A percentile compares a stretch with the other conserved stretches of the same genome.
These are phyloP conservation scores for Pelagophyceae sp. DNA, from an alignment of 352 stramenopile genomes.

Conservation along the genomic window DNA sequence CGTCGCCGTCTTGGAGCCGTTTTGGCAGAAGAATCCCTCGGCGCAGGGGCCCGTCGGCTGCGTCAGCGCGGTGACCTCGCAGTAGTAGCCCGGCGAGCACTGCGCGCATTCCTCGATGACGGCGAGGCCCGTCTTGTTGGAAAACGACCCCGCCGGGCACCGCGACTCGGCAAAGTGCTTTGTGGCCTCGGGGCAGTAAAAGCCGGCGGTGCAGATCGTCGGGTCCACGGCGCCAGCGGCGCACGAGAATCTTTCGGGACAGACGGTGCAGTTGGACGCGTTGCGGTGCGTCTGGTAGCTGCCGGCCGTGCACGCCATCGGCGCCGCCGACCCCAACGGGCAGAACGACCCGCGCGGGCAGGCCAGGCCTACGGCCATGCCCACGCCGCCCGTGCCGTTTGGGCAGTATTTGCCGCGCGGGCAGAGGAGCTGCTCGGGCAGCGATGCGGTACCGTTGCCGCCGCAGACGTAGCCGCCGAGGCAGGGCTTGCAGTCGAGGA, in stretches of 20 bases:
- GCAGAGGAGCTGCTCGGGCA: slow-evolving; percentile 46
- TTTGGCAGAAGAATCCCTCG: slow-evolving; percentile 67
- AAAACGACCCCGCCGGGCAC: slow-evolving; percentile 50
- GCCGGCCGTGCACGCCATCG: slow-evolving; percentile 49
- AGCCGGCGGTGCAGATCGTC: slow-evolving; percentile 58
- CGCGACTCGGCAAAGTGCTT: slow-evolving; percentile 45
- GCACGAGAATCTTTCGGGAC: slow-evolving; percentile 45
- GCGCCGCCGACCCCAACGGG: slow-evolving; percentile 45
- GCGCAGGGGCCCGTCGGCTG: slow-evolving; percentile 61
- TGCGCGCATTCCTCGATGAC: not conserved
- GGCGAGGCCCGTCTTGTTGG: slow-evolving; percentile 8
- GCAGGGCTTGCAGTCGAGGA: slow-evolving; percentile 31
- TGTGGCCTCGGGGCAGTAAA: slow-evolving; percentile 68
- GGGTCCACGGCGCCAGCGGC: slow-evolving; percentile 31
- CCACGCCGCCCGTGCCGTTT: slow-evolving; percentile 28
- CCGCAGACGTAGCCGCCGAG: slow-evolving; percentile 18
- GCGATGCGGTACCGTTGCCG: not conserved
- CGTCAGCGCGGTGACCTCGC: slow-evolving; percentile 32
- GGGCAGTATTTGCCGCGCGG: slow-evolving; percentile 64
- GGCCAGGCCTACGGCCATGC: slow-evolving; percentile 35
- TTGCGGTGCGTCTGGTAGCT: slow-evolving; percentile 35
- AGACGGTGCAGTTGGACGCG: slow-evolving; percentile 52
- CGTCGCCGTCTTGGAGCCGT: not conserved
- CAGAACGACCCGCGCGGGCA: slow-evolving; percentile 60
- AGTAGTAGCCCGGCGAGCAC: slow-evolving; percentile 20